Base-by-base conservation (phyloP, 305 asterid genomes). In the Withania somnifera region DNA sequence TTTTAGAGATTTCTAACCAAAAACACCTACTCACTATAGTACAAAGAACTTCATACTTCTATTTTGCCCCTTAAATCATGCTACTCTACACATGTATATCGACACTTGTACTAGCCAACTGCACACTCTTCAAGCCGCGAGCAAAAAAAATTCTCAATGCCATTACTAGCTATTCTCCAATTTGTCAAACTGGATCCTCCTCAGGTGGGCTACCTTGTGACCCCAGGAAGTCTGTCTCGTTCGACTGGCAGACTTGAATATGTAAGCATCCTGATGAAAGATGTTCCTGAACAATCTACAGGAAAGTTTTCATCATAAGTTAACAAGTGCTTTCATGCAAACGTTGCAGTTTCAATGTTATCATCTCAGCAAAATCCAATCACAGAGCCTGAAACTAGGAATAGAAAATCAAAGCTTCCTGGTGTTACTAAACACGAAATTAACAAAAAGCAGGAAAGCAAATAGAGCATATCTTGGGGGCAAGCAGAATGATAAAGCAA, bases 201-300 rank as follows among this genome's bases (percentile, higher is more conserved):
- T 88, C 75, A 11, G 75, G 76, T 52, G 80, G 51, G 82, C 80
- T 67, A 63, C 67, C 80, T 60, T 57, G 57, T 81, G 83, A 67
- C 14, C 50, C 80, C 52, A 52, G 32, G 51, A 63, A 77, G 30
- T 54, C 86, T 51, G 75, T 22, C 42, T 79, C 89, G 24, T 84
- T 81, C 56, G 86, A 40, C 19, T 11, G 87, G 30, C 57, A 77
- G 68, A 79, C 82, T 87, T 81, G 84, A 75, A 76, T 56, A 83
- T 88, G 82, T 84, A 73, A 80, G 71, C 83, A 36, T 34, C 79
- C 63, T 56, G 89, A 82, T 15, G 82, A 80, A 66, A 84, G 53
- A 84, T 82, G 86, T 69, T 86, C 89, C 60, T 80, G 84, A 71
- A 86, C 47, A 50, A 78, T 81, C 90, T 86, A 84, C 86, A 86